These are phyloP conservation scores for Daldinia bambusicola DNA, from an alignment of 495 filamentous ascomycete species.

Conservation along the genomic window DNA sequence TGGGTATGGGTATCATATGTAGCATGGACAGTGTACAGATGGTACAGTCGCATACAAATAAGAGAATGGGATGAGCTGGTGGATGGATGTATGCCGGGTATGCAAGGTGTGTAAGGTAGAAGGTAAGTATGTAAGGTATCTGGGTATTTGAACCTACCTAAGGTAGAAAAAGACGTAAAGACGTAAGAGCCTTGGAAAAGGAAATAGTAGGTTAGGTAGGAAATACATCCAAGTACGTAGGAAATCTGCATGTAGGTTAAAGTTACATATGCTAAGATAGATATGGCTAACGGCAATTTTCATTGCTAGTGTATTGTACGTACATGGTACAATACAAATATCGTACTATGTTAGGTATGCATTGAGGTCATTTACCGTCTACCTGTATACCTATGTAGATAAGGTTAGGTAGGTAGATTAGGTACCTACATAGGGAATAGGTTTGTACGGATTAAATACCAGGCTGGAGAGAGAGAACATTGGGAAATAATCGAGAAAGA, in stretches of 20 bases:
- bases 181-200: neutral
- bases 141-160: neutral
- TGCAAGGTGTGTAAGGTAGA: too few species aligned
- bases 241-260: slow-evolving; percentile 5
- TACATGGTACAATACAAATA: neutral
- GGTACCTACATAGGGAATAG: too few species aligned
- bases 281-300: slow-evolving; percentile 28
- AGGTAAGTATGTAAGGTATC: too few species aligned
- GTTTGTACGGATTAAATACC: neutral
- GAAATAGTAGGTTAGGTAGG: neutral
- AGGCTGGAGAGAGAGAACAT: neutral
- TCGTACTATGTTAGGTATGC: neutral
- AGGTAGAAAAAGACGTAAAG: neutral
- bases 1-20: too few species aligned
- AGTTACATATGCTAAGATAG: neutral
- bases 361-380: neutral
- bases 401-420: too few species aligned
- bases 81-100: neutral
- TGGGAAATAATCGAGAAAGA: slow-evolving; percentile 2
- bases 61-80: slow-evolving; percentile 1
- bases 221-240: slow-evolving; percentile 3
- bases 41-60: slow-evolving; percentile 4
- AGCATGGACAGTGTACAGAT: neutral
- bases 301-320: slow-evolving; percentile 3
- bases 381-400: neutral